Conservation (phyloP, 2,329 filamentous ascomycete species). For the Fusarium marasasianum region DNA sequence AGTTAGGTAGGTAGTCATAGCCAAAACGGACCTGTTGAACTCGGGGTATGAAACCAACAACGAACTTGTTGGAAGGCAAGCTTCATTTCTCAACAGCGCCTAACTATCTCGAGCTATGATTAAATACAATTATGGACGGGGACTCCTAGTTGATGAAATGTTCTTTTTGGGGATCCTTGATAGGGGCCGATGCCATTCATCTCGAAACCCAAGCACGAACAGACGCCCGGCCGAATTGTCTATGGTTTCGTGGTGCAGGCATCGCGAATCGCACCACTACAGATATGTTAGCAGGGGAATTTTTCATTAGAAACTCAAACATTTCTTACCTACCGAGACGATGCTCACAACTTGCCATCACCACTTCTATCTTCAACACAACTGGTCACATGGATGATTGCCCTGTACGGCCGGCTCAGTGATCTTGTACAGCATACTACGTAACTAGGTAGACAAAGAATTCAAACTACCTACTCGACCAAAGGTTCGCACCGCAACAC, state of each 20-base stretch:
- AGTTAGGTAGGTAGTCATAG: not conserved
- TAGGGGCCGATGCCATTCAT: constrained; percentile 18
- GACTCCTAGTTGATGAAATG: not conserved
- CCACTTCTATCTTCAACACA: not conserved
- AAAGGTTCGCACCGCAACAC: not conserved
- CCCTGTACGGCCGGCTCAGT: not conserved
- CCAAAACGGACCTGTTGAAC: not conserved
- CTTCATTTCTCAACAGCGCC: constrained; percentile 18
- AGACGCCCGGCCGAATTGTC: not conserved
- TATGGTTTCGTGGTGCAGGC: not conserved
- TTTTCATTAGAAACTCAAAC: not conserved
- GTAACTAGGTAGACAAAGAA: not conserved
- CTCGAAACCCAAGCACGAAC: constrained; percentile 4
- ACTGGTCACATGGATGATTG: not conserved
- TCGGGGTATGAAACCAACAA: constrained; percentile 29
- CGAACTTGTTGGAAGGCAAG: constrained; percentile 6
- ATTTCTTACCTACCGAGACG: not conserved
- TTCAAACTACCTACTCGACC: too few relatives aligned
- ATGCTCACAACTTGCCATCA: not conserved
- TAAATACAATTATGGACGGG: not conserved
- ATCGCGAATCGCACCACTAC: constrained; percentile 4
- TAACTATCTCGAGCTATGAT: not conserved
- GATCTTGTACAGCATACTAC: not conserved
- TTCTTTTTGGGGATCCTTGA: constrained; percentile 2
- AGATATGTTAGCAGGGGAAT: not conserved